A percentile compares a stretch with the other conserved stretches of the same genome.
phyloP scores from a whole-genome alignment of 495 filamentous ascomycete genomes.

The Aspergillus mulundensis region DNA sequence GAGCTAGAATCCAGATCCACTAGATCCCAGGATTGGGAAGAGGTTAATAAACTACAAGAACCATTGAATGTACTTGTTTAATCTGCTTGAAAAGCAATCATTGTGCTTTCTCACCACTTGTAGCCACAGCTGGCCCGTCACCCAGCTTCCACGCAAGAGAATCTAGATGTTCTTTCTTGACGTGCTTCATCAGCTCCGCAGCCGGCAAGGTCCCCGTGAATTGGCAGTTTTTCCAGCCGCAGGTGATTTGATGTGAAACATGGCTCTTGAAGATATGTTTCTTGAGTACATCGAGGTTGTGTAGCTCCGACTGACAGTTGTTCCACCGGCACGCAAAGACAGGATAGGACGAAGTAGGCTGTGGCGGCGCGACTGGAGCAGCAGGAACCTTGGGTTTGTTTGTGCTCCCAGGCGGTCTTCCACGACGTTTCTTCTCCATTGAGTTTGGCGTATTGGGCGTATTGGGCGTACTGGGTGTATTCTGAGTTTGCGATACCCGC shows the following conservation, averaged over 20 bases:
- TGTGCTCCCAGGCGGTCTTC: slow-evolving; percentile 18
- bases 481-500: neutral
- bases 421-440: slow-evolving; percentile 18
- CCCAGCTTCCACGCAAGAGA: slow-evolving; percentile 60
- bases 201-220: slow-evolving; percentile 22
- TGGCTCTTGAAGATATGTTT: slow-evolving; percentile 62
- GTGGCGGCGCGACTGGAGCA: neutral
- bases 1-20: slow-evolving; percentile 7
- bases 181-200: slow-evolving; percentile 53
- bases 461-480: slow-evolving; percentile 7
- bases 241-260: slow-evolving; percentile 27
- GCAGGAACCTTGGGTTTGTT: slow-evolving; percentile 12
- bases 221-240: slow-evolving; percentile 33
- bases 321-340: slow-evolving; percentile 62
- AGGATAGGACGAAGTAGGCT: slow-evolving; percentile 24
- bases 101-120: slow-evolving; percentile 42
- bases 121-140: slow-evolving; percentile 55
- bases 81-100: slow-evolving; percentile 15
- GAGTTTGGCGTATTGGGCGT: slow-evolving; percentile 7
- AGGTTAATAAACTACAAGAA: slow-evolving; percentile 17
- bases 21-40: slow-evolving; percentile 13
- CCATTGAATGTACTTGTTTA: slow-evolving; percentile 7
- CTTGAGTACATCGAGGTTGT: slow-evolving; percentile 67
- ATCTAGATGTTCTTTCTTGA: slow-evolving; percentile 56
- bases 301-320: slow-evolving; percentile 63